Percentiles rank a stretch among this genome's conserved stretches.
These are phyloP conservation scores for Eucommia ulmoides DNA, from an alignment of 257 asterid genomes.

Conservation along the genomic window DNA sequence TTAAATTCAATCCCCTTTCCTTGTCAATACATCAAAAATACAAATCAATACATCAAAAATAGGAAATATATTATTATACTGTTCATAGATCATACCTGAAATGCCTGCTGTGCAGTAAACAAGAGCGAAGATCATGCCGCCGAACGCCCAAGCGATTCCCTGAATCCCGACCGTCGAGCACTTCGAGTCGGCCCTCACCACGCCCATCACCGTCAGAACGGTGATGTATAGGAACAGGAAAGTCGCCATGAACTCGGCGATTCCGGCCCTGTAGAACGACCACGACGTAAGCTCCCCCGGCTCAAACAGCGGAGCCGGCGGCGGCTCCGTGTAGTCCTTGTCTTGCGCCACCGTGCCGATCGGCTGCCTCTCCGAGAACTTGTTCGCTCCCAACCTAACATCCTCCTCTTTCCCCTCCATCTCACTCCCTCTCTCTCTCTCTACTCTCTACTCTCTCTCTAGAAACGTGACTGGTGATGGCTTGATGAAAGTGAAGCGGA, in stretches of 20 bases:
- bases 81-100: slow-evolving; percentile 12
- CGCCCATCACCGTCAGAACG: slow-evolving; percentile 26
- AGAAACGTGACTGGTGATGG: too few species aligned
- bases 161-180: slow-evolving; percentile 25
- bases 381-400: slow-evolving; percentile 19
- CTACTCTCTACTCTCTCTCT: too few species aligned
- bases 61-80: too few species aligned
- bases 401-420: slow-evolving; percentile 23
- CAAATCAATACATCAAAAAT: too few species aligned
- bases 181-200: slow-evolving; percentile 7
- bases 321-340: slow-evolving; percentile 24
- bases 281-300: slow-evolving; percentile 17
- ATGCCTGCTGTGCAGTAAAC: slow-evolving; percentile 28
- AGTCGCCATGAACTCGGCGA: slow-evolving; percentile 27
- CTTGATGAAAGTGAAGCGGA: too few species aligned
- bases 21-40: too few species aligned
- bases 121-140: slow-evolving; percentile 33
- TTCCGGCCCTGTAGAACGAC: slow-evolving; percentile 31
- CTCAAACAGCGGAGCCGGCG: slow-evolving; percentile 21
- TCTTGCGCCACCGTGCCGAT: slow-evolving; percentile 26
- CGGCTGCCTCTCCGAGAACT: slow-evolving; percentile 18
- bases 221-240: slow-evolving; percentile 23
- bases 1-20: too few species aligned
- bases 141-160: slow-evolving; percentile 33
- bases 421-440: too few species aligned